Percentiles rank a stretch among this genome's conserved stretches.
These are phyloP conservation scores for Raffaelea arxii DNA, from an alignment of 2,329 filamentous ascomycete genomes.

Conservation along the genomic window DNA sequence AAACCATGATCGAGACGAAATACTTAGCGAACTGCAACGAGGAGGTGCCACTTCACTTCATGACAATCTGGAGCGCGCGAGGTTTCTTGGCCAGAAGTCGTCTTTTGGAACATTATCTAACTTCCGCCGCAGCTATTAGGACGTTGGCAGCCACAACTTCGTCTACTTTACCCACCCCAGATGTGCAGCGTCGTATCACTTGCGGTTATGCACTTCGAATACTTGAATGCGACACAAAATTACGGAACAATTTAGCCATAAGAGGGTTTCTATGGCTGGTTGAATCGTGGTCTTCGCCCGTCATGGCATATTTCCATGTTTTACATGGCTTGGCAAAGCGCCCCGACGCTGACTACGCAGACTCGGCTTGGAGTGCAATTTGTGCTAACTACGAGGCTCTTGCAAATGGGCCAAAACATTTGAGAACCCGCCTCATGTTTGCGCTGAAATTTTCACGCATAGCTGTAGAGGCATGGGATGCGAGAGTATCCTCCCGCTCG, in stretches of 20 bases:
- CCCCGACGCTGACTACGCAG: constrained; percentile 13
- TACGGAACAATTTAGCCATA: constrained; percentile 20
- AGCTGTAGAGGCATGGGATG: constrained; percentile 8
- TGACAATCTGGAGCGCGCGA: constrained; percentile 28
- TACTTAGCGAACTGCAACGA: constrained; percentile 32
- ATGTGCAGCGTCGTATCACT: constrained; percentile 16
- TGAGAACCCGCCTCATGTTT: constrained; percentile 2
- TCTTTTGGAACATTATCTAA: constrained; percentile 31
- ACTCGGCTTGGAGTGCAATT: constrained; percentile 23
- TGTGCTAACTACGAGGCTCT: constrained; percentile 20
- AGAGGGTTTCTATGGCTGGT: constrained; percentile 27
- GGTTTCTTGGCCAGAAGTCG: constrained; percentile 35
- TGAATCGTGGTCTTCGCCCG: constrained; percentile 24
- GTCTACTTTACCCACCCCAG: constrained; percentile 7
- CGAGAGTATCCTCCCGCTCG: not conserved
- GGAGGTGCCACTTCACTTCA: constrained; percentile 28
- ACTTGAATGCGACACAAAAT: constrained; percentile 26
- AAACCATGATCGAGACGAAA: constrained; percentile 31
- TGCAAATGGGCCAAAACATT: constrained; percentile 2
- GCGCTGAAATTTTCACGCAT: constrained; percentile 3
- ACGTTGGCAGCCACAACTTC: constrained; percentile 14
- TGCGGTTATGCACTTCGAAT: constrained; percentile 22
- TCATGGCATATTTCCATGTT: constrained; percentile 31
- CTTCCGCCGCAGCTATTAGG: constrained; percentile 9
- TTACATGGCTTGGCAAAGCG: constrained; percentile 21